Conservation (phyloP, 2,329 filamentous ascomycete genomes). For the Periglandula ipomoeae region DNA sequence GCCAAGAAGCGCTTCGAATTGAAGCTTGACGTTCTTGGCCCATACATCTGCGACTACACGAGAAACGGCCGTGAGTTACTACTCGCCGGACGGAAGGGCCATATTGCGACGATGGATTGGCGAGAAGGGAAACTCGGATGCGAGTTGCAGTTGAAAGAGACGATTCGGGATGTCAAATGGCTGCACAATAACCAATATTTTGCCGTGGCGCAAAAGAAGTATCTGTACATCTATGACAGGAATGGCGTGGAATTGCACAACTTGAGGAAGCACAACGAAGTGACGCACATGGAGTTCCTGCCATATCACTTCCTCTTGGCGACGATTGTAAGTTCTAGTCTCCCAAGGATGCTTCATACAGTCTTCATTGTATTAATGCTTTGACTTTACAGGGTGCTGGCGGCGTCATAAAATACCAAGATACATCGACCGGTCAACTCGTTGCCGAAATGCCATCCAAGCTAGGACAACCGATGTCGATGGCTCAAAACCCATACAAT, state of each 20-base stretch:
- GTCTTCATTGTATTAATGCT: neutral
- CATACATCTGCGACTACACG: slow-evolving; percentile 83
- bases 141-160: slow-evolving; percentile 86
- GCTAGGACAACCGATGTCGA: slow-evolving; percentile 71
- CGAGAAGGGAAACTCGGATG: slow-evolving; percentile 82
- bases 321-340: slow-evolving; percentile 55
- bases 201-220: slow-evolving; percentile 91
- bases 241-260: slow-evolving; percentile 89
- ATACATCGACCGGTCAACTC: slow-evolving; percentile 85
- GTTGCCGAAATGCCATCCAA: slow-evolving; percentile 80
- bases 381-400: slow-evolving; percentile 50
- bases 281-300: slow-evolving; percentile 88
- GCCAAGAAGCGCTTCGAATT: slow-evolving; percentile 91
- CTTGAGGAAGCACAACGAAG: slow-evolving; percentile 81
- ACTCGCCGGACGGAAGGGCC: slow-evolving; percentile 81
- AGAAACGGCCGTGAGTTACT: slow-evolving; percentile 81
- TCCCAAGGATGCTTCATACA: too few relatives aligned
- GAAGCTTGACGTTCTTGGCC: slow-evolving; percentile 71
- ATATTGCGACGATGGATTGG: slow-evolving; percentile 97
- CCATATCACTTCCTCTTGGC: slow-evolving; percentile 93
- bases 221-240: slow-evolving; percentile 92
- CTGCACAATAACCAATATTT: slow-evolving; percentile 93
- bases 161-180: slow-evolving; percentile 81
- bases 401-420: slow-evolving; percentile 86
- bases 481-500: slow-evolving; percentile 86